A percentile compares a stretch with the other conserved stretches of the same genome.
These are phyloP conservation scores for Keqinozyma sinolaborantium DNA, from an alignment of 1,139 yeast species.

Conservation along the genomic window DNA sequence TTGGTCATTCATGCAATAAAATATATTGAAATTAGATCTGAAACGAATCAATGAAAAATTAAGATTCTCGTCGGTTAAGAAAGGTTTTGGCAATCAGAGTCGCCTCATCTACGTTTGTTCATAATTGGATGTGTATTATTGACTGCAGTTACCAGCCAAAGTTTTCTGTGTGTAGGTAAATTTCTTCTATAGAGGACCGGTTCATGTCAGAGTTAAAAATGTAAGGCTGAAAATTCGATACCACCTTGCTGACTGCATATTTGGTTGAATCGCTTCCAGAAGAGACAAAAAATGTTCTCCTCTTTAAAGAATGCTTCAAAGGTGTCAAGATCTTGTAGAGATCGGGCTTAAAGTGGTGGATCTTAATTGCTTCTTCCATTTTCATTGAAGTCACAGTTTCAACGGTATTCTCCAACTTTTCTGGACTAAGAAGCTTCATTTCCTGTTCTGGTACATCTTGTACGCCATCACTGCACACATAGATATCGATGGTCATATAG, in stretches of 20 bases:
- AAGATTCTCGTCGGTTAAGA: too few species aligned
- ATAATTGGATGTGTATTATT: too few species aligned
- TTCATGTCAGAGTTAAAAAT: conserved; percentile 28
- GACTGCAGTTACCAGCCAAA: conserved; percentile 47
- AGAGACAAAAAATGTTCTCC: conserved; percentile 44
- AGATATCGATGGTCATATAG: conserved; percentile 23
- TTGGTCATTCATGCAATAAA: too few species aligned
- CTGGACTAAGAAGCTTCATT: neutral
- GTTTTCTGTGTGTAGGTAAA: conserved; percentile 55
- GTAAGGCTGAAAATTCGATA: conserved; percentile 33
- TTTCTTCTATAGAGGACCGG: conserved; percentile 37
- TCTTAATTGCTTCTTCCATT: conserved; percentile 7
- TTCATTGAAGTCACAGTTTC: conserved; percentile 1
- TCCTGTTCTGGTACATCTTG: conserved; percentile 1
- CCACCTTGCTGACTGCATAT: conserved; percentile 38
- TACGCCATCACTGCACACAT: conserved; percentile 13
- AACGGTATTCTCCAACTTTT: neutral
- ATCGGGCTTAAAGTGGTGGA: conserved; percentile 33
- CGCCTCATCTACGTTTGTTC: too few species aligned
- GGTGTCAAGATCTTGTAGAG: conserved; percentile 16
- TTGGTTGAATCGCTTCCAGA: conserved; percentile 52
- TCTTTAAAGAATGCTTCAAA: conserved; percentile 19
- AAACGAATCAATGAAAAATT: too few species aligned
- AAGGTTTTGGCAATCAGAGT: too few species aligned
- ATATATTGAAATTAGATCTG: too few species aligned